Evolutionary conservation across 2,329 filamentous ascomycete species (phyloP).

Genomic region (Sporothrix inflata): DNA sequence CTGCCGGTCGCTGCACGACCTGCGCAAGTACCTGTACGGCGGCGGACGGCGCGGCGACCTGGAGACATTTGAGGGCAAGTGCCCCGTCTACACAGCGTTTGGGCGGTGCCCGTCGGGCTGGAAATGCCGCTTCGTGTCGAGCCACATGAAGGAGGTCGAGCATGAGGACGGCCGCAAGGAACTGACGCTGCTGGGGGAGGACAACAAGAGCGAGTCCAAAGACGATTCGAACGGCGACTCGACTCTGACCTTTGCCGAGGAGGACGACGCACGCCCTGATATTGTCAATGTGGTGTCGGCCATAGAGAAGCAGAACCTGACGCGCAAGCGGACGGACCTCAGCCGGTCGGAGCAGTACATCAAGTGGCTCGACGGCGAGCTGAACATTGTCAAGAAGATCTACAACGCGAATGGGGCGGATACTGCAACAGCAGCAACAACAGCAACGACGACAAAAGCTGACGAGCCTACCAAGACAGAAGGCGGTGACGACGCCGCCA

Average conservation of each 20-base stretch:
- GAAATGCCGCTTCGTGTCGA: slow-evolving; percentile 90
- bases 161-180: slow-evolving; percentile 81
- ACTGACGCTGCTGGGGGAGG: slow-evolving; percentile 66
- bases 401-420: slow-evolving; percentile 45
- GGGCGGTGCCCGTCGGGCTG: slow-evolving; percentile 83
- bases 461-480: background rate
- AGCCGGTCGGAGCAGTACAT: slow-evolving; percentile 76
- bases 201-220: slow-evolving; percentile 34
- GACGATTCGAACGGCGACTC: slow-evolving; percentile 34
- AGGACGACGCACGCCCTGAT: slow-evolving; percentile 61
- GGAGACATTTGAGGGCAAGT: slow-evolving; percentile 73
- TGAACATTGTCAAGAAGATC: slow-evolving; percentile 52
- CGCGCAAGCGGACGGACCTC: slow-evolving; percentile 70
- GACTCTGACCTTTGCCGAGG: slow-evolving; percentile 36
- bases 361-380: slow-evolving; percentile 74
- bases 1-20: slow-evolving; percentile 81
- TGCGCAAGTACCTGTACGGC: slow-evolving; percentile 81
- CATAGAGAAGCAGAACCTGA: slow-evolving; percentile 72
- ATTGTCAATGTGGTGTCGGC: slow-evolving; percentile 75
- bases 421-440: background rate
- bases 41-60: slow-evolving; percentile 83
- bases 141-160: slow-evolving; percentile 81
- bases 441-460: background rate
- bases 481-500: background rate
- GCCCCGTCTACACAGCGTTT: slow-evolving; percentile 76